Conservation (phyloP, 371 early-diverging fungal species). For the Blastocladiella emersonii region DNA sequence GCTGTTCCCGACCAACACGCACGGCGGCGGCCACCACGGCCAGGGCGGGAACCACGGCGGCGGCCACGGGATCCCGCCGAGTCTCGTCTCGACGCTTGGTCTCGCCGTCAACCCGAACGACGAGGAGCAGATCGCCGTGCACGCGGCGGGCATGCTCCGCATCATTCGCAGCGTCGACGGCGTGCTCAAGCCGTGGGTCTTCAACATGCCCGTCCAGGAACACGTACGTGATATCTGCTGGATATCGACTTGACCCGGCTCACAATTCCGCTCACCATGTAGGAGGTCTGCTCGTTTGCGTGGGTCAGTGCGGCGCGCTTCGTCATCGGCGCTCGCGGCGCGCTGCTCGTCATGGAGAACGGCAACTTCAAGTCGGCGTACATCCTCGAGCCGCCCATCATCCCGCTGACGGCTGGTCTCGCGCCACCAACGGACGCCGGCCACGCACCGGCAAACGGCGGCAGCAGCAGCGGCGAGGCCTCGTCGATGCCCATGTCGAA, state of each 20-base stretch:
- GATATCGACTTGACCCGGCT: too few species aligned
- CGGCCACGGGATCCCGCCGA: too few species aligned
- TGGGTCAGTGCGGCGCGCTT: neutral
- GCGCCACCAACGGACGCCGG: neutral
- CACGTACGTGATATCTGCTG: neutral
- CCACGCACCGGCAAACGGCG: too few species aligned
- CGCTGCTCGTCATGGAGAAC: neutral
- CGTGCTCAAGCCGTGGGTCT: neutral
- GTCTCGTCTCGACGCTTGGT: neutral
- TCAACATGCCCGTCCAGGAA: neutral
- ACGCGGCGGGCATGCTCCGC: neutral
- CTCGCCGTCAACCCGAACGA: neutral
- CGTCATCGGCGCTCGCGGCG: neutral
- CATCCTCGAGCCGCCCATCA: neutral
- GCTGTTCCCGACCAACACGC: too few species aligned
- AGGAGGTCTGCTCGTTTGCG: neutral
- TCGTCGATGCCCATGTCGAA: too few species aligned
- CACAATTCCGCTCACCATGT: too few species aligned
- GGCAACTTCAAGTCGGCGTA: neutral
- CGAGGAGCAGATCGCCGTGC: neutral
- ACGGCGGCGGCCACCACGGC: too few species aligned
- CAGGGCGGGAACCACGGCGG: conserved; percentile 7
- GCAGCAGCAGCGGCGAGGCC: too few species aligned
- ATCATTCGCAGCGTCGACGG: neutral
- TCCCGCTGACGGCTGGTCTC: neutral